Evolutionary conservation across 2,329 filamentous ascomycete genomes (phyloP).

Genomic region (Macrophomina phaseolina): DNA sequence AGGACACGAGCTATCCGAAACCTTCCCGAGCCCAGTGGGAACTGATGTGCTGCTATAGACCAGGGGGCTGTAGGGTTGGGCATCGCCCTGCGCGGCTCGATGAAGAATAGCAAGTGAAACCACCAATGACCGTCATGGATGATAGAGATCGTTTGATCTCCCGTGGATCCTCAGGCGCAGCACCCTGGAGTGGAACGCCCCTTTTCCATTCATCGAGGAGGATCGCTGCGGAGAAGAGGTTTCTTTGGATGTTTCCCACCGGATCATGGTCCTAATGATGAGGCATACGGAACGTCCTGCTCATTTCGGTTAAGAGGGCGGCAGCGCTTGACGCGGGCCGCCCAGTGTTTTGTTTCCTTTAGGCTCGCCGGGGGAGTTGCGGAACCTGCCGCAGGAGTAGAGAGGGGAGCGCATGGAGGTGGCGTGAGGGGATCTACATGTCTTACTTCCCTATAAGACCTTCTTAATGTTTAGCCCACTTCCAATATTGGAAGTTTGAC

Average conservation of each 20-base stretch:
- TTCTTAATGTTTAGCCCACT: neutral
- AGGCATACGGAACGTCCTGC: conserved; percentile 13
- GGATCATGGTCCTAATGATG: neutral
- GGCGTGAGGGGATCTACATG: conserved; percentile 13
- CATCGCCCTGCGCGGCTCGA: neutral
- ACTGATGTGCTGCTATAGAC: neutral
- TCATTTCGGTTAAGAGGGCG: conserved; percentile 19
- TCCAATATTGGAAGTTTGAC: conserved; percentile 15
- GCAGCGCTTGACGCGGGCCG: neutral
- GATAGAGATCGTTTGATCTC: neutral
- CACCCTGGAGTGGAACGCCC: neutral
- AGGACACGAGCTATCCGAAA: conserved; percentile 9
- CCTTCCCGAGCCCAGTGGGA: neutral
- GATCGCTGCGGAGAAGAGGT: neutral
- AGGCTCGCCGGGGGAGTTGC: neutral
- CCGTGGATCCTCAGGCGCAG: neutral
- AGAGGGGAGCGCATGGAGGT: neutral
- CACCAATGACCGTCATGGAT: neutral
- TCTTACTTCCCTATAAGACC: neutral
- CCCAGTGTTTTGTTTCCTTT: neutral
- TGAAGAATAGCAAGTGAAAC: neutral
- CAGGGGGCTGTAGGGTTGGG: neutral
- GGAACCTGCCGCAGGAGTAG: conserved; percentile 1
- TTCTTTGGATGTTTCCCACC: conserved; percentile 1
- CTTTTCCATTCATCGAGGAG: neutral